Conservation (phyloP, 148 eudicot genomes). For the Vaccinium macrocarpon region DNA sequence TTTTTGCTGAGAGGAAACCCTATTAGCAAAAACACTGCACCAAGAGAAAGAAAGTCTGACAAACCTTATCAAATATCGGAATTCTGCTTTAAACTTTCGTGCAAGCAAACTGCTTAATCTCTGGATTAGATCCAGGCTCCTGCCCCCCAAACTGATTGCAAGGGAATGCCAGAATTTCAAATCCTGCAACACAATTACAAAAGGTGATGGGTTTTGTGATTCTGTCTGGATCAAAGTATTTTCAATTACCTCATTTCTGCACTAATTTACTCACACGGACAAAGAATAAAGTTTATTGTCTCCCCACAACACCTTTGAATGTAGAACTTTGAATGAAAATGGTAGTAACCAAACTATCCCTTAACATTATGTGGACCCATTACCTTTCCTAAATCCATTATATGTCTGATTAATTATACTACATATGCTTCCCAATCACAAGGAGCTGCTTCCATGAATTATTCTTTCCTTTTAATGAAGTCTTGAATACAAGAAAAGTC, state of each 20-base stretch:
- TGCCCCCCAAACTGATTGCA: conserved; percentile 97
- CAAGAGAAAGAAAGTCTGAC: not conserved
- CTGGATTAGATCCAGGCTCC: conserved; percentile 87
- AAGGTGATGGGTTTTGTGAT: not conserved
- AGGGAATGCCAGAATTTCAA: conserved; percentile 92
- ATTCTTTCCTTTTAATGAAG: not conserved
- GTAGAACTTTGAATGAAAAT: not conserved
- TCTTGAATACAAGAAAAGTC: not conserved
- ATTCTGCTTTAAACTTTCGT: conserved; percentile 86
- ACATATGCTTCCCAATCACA: not conserved
- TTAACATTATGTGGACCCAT: not conserved
- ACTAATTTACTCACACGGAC: not conserved
- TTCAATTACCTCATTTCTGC: not conserved
- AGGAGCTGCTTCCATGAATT: not conserved
- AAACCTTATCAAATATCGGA: conserved; percentile 89
- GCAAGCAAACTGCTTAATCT: conserved; percentile 87
- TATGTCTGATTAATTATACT: not conserved
- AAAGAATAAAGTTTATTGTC: not conserved
- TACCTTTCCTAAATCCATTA: not conserved
- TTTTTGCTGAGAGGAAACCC: not conserved
- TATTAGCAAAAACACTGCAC: not conserved
- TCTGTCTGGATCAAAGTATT: not conserved
- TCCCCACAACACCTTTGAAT: not conserved
- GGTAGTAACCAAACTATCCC: not conserved
- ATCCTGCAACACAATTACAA: conserved; percentile 42